phyloP scores from a whole-genome alignment of 805 yeast species.

The Priceomyces melissophilus region DNA sequence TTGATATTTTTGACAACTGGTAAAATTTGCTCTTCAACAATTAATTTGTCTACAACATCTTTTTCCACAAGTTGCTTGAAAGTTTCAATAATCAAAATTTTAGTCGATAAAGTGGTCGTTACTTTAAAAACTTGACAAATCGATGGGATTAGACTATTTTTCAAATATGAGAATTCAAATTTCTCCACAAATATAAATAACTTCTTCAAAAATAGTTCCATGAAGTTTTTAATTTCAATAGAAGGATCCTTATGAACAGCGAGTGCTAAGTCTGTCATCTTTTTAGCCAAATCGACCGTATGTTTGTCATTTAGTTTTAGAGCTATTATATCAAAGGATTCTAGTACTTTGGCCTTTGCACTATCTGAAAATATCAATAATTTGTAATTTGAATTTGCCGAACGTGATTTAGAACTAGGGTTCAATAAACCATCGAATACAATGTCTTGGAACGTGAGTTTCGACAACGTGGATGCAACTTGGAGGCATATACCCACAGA shows the following conservation, averaged over 20 bases:
- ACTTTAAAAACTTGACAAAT: slow-evolving; percentile 72
- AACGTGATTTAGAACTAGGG: slow-evolving; percentile 20
- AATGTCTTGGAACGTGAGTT: slow-evolving; percentile 71
- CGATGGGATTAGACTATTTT: slow-evolving; percentile 71
- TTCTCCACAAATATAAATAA: slow-evolving; percentile 40
- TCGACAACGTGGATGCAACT: slow-evolving; percentile 66
- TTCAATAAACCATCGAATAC: slow-evolving; percentile 47
- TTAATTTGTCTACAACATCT: slow-evolving; percentile 64
- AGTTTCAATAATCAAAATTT: slow-evolving; percentile 60
- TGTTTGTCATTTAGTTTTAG: slow-evolving; percentile 51
- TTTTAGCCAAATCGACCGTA: slow-evolving; percentile 46
- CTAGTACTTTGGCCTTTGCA: slow-evolving; percentile 31
- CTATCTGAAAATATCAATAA: slow-evolving; percentile 31
- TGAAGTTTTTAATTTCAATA: slow-evolving; percentile 37
- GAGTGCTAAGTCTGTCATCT: slow-evolving; percentile 36
- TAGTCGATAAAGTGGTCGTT: slow-evolving; percentile 79
- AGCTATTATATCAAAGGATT: slow-evolving; percentile 46
- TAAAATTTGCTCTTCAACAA: slow-evolving; percentile 73
- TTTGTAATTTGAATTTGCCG: slow-evolving; percentile 18
- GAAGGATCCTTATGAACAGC: slow-evolving; percentile 25
- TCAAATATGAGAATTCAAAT: slow-evolving; percentile 66
- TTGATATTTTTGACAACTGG: slow-evolving; percentile 75
- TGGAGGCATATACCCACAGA: slow-evolving; percentile 55
- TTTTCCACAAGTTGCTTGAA: slow-evolving; percentile 55
- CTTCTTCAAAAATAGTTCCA: slow-evolving; percentile 50